phyloP scores from a whole-genome alignment of 495 filamentous ascomycete genomes.

The Hypoxylon crocopeplum region DNA sequence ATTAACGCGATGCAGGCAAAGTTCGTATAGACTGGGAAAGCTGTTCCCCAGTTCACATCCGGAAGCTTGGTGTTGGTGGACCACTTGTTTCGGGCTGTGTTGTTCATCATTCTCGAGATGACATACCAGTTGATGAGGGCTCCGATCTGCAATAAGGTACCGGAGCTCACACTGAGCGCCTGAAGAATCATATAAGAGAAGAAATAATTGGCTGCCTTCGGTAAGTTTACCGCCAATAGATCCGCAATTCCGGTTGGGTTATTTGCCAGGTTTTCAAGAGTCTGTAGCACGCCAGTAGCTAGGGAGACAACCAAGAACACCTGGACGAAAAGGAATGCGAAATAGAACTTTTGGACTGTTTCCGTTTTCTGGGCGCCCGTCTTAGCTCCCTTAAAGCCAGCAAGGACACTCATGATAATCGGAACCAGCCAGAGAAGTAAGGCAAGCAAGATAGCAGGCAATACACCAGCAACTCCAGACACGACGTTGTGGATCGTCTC shows the following conservation, averaged over 20 bases:
- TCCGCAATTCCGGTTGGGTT: constrained; percentile 64
- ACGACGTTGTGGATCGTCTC: constrained; percentile 64
- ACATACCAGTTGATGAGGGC: constrained; percentile 82
- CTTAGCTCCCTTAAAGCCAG: constrained; percentile 76
- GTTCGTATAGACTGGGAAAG: constrained; percentile 95
- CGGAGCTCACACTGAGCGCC: constrained; percentile 86
- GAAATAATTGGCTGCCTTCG: constrained; percentile 93
- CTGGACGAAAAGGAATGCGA: constrained; percentile 93
- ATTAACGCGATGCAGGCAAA: constrained; percentile 93
- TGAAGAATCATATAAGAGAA: constrained; percentile 98
- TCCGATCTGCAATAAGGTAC: constrained; percentile 84
- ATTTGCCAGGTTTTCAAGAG: constrained; percentile 67
- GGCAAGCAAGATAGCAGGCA: constrained; percentile 80
- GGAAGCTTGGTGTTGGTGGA: constrained; percentile 79
- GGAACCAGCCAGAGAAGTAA: constrained; percentile 84
- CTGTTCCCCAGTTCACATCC: constrained; percentile 86
- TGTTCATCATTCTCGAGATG: constrained; percentile 78
- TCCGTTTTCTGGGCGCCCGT: constrained; percentile 84
- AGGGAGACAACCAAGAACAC: constrained; percentile 93
- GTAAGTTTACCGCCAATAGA: constrained; percentile 81
- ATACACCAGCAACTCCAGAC: constrained; percentile 81
- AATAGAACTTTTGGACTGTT: constrained; percentile 90
- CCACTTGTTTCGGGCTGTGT: constrained; percentile 89
- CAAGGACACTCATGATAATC: constrained; percentile 71
- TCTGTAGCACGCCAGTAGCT: constrained; percentile 75